These are phyloP conservation scores for Coemansia sp. DNA, from an alignment of 192 early-diverging fungal genomes.

Conservation along the genomic window DNA sequence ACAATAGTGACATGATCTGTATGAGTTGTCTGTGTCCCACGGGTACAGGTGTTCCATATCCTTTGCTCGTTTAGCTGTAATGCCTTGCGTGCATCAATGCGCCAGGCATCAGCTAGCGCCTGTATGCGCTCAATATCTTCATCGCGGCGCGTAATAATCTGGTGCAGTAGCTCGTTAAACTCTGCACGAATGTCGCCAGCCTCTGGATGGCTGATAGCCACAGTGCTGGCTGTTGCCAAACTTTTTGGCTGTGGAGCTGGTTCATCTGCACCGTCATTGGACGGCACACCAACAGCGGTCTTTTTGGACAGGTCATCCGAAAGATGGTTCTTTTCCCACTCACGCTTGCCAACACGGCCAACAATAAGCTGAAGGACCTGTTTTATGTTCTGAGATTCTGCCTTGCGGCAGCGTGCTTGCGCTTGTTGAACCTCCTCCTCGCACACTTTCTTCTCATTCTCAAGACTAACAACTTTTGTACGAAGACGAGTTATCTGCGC, in stretches of 20 bases:
- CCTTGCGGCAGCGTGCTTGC: slow-evolving; percentile 30
- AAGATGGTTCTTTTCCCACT: slow-evolving; percentile 19
- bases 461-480: slow-evolving; percentile 26
- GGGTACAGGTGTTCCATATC: slow-evolving; percentile 38
- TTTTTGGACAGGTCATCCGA: neutral
- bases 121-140: slow-evolving; percentile 50
- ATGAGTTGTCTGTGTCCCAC: slow-evolving; percentile 41
- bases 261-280: neutral
- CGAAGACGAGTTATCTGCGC: slow-evolving; percentile 46
- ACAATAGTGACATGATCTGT: neutral
- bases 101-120: slow-evolving; percentile 45
- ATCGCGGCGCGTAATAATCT: slow-evolving; percentile 46
- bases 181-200: slow-evolving; percentile 51
- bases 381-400: slow-evolving; percentile 27
- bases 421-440: slow-evolving; percentile 30
- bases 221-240: slow-evolving; percentile 15
- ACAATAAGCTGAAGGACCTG: slow-evolving; percentile 46
- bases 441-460: slow-evolving; percentile 23
- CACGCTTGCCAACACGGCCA: slow-evolving; percentile 35
- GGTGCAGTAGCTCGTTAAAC: slow-evolving; percentile 51
- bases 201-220: slow-evolving; percentile 47
- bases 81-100: slow-evolving; percentile 35
- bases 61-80: slow-evolving; percentile 26
- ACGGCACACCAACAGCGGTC: neutral
- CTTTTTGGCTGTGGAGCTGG: slow-evolving; percentile 10